phyloP scores from a whole-genome alignment of 129 eudicot species.

The Pulicaria dysenterica region DNA sequence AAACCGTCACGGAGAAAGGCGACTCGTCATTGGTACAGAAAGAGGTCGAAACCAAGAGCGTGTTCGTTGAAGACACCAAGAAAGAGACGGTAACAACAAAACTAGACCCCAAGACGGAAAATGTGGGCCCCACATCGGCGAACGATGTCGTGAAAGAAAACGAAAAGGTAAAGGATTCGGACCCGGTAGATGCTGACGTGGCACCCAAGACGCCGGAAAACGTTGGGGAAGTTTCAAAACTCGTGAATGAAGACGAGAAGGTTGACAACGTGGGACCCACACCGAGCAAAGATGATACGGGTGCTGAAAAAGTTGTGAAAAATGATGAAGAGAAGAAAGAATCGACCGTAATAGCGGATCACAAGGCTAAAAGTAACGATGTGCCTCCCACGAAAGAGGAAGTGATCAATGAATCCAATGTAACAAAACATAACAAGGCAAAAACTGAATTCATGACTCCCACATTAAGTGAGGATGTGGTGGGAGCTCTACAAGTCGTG shows the following conservation, averaged over 20 bases:
- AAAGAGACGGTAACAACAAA: conserved; percentile 4
- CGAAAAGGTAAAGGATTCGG: conserved; percentile 1
- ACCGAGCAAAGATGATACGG: conserved; percentile 7
- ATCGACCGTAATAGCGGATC: neutral
- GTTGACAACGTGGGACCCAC: conserved; percentile 18
- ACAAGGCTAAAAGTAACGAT: neutral
- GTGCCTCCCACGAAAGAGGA: conserved; percentile 12
- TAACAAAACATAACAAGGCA: conserved; percentile 11
- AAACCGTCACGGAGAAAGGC: conserved; percentile 25
- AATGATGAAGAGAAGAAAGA: conserved; percentile 23
- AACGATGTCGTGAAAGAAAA: neutral
- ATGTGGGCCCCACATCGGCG: neutral
- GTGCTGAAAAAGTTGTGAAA: conserved; percentile 8
- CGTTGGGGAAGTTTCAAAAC: neutral
- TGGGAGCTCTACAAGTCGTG: neutral
- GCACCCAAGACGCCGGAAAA: neutral
- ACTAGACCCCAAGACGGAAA: conserved; percentile 4
- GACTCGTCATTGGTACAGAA: conserved; percentile 5
- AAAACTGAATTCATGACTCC: conserved; percentile 31
- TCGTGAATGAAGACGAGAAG: conserved; percentile 16
- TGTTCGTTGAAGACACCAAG: conserved; percentile 3
- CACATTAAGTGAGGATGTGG: conserved; percentile 16
- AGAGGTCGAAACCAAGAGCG: conserved; percentile 17
- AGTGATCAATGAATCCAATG: neutral
- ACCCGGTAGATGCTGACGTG: neutral